phyloP scores from a whole-genome alignment of 2,329 filamentous ascomycete genomes.

The Lachnellula occidentalis region DNA sequence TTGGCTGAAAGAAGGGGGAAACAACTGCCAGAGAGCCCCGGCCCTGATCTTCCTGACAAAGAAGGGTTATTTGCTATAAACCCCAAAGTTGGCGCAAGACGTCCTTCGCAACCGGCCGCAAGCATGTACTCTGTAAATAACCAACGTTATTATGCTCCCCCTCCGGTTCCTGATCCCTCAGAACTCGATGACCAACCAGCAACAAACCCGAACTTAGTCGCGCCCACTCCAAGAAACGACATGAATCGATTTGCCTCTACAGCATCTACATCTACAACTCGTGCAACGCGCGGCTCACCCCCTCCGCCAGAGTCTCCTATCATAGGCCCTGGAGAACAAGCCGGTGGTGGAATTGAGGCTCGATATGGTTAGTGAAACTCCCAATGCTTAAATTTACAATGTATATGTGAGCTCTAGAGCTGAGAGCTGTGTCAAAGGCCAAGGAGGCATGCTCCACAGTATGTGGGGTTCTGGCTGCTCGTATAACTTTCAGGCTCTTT shows the following conservation, averaged over 20 bases:
- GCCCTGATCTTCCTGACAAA: slow-evolving; percentile 68
- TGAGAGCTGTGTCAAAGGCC: too few species aligned
- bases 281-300: slow-evolving; percentile 85
- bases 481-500: too few species aligned
- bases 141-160: slow-evolving; percentile 47
- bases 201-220: slow-evolving; percentile 18
- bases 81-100: slow-evolving; percentile 29
- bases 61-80: slow-evolving; percentile 71
- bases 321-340: slow-evolving; percentile 63
- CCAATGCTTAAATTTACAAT: too few species aligned
- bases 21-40: slow-evolving; percentile 76
- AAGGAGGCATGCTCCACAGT: too few species aligned
- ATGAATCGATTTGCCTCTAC: slow-evolving; percentile 69
- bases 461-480: too few species aligned
- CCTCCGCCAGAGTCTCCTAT: slow-evolving; percentile 91
- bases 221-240: slow-evolving; percentile 31
- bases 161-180: slow-evolving; percentile 37
- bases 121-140: slow-evolving; percentile 23
- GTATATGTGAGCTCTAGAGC: too few species aligned
- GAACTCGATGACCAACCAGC: slow-evolving; percentile 18
- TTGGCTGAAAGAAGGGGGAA: slow-evolving; percentile 80
- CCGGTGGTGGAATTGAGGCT: slow-evolving; percentile 79
- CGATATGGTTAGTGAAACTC: slow-evolving; percentile 53
- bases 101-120: slow-evolving; percentile 17
- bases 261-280: slow-evolving; percentile 87